These are phyloP conservation scores for Metschnikowia proteae DNA, from an alignment of 805 yeast species.

Conservation along the genomic window DNA sequence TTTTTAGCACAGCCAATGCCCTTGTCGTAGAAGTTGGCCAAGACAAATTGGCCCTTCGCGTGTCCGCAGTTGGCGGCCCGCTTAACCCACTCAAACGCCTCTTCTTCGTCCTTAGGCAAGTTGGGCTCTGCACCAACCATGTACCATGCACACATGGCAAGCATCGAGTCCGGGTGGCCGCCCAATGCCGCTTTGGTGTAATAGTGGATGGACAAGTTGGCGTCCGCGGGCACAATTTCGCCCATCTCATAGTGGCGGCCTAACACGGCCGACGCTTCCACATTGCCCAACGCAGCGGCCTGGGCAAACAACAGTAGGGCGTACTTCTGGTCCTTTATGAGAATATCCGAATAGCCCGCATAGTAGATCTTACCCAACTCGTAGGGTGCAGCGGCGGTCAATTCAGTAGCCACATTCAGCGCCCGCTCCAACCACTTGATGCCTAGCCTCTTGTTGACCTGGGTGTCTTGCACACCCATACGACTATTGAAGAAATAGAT, in stretches of 20 bases:
- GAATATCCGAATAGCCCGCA: conserved; percentile 79
- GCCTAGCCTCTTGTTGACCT: conserved; percentile 76
- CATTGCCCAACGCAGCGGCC: conserved; percentile 84
- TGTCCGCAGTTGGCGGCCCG: conserved; percentile 74
- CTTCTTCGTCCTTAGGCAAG: conserved; percentile 70
- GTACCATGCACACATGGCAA: conserved; percentile 96
- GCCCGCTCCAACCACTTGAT: conserved; percentile 92
- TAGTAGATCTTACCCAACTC: conserved; percentile 85
- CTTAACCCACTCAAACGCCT: conserved; percentile 93
- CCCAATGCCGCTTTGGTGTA: conserved; percentile 86
- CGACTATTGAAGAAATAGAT: conserved; percentile 77
- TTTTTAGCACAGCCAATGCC: conserved; percentile 81
- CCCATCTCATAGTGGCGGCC: conserved; percentile 87
- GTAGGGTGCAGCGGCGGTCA: conserved; percentile 90
- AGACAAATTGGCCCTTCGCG: conserved; percentile 79
- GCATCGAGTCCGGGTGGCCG: conserved; percentile 87
- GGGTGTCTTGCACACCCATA: conserved; percentile 73
- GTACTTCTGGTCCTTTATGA: conserved; percentile 77
- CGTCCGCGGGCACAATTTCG: conserved; percentile 68
- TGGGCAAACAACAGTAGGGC: conserved; percentile 83
- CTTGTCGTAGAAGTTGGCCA: conserved; percentile 78
- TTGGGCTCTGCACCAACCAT: conserved; percentile 86
- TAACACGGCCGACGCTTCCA: conserved; percentile 71
- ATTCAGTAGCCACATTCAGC: conserved; percentile 73
- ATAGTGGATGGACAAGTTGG: conserved; percentile 84